Conservation (phyloP, 805 yeast species). For the Nakazawaea laoshanensis region DNA sequence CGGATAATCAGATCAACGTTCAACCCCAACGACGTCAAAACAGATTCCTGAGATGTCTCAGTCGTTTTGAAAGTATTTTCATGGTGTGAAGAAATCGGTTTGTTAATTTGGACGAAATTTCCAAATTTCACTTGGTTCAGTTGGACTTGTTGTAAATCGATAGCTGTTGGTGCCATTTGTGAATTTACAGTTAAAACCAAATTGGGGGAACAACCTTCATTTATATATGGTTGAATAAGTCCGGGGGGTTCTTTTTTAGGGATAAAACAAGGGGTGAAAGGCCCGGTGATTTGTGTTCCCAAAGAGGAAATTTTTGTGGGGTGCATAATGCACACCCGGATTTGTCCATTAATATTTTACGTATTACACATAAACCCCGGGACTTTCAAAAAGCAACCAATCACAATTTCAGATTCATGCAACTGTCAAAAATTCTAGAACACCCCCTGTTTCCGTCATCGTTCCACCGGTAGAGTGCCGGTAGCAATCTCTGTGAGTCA, state of each 20-base stretch:
- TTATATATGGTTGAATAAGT: too few species aligned
- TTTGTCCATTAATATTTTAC: too few species aligned
- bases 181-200: neutral
- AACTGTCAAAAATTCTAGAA: too few species aligned
- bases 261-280: conserved; percentile 4
- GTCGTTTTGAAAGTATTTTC: conserved; percentile 11
- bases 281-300: neutral
- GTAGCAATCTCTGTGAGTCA: too few species aligned
- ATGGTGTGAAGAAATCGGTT: conserved; percentile 12
- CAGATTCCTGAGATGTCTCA: conserved; percentile 20
- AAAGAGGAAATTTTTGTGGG: conserved; percentile 7
- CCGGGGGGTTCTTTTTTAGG: neutral
- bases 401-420: too few species aligned
- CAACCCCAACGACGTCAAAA: conserved; percentile 32
- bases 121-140: conserved; percentile 18
- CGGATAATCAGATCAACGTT: conserved; percentile 59
- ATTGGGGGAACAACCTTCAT: neutral
- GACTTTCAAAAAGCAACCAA: too few species aligned
- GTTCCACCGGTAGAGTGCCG: too few species aligned
- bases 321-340: too few species aligned
- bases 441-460: too few species aligned
- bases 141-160: conserved; percentile 21
- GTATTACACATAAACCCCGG: too few species aligned
- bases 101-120: conserved; percentile 11
- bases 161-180: conserved; percentile 31